Evolutionary conservation across 1,284 basidiomycete species (phyloP).

Genomic region (Fomitopsis pinicola): DNA sequence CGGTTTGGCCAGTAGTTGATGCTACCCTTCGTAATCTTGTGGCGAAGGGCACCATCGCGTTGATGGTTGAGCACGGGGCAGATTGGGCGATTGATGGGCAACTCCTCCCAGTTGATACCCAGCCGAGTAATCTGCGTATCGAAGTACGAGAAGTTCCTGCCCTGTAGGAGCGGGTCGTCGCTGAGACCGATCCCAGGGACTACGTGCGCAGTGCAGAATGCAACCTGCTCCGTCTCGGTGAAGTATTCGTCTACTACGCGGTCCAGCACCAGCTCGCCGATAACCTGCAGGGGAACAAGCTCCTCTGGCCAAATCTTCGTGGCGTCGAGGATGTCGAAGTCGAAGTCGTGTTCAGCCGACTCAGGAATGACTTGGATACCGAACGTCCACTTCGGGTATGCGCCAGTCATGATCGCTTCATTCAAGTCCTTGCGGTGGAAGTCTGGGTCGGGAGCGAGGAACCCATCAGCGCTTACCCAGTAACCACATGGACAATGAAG

Average conservation of each 20-base stretch:
- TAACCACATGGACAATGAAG: not conserved
- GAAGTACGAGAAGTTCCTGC: conserved; percentile 81
- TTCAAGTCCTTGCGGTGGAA: conserved; percentile 79
- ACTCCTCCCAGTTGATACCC: conserved; percentile 68
- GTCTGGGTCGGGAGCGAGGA: conserved; percentile 33
- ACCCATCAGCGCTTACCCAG: conserved; percentile 3
- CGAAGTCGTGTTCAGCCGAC: conserved; percentile 64
- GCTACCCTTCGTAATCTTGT: conserved; percentile 54
- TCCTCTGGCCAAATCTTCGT: conserved; percentile 85
- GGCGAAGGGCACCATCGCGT: conserved; percentile 60
- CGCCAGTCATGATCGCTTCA: conserved; percentile 70
- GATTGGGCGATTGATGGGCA: conserved; percentile 80
- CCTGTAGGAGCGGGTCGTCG: conserved; percentile 78
- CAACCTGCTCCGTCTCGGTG: conserved; percentile 78
- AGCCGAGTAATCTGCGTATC: conserved; percentile 76
- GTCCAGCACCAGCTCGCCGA: conserved; percentile 76
- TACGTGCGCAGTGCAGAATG: conserved; percentile 80
- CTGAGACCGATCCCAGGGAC: conserved; percentile 84
- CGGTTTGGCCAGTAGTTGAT: conserved; percentile 81
- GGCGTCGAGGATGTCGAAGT: conserved; percentile 83
- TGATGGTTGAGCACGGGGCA: conserved; percentile 77
- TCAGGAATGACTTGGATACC: conserved; percentile 73
- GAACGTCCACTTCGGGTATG: conserved; percentile 72
- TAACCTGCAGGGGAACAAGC: conserved; percentile 66
- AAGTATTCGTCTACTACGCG: conserved; percentile 72